These are phyloP conservation scores for Aureobasidium sp. DNA, from an alignment of 2,329 filamentous ascomycete genomes.

Conservation along the genomic window DNA sequence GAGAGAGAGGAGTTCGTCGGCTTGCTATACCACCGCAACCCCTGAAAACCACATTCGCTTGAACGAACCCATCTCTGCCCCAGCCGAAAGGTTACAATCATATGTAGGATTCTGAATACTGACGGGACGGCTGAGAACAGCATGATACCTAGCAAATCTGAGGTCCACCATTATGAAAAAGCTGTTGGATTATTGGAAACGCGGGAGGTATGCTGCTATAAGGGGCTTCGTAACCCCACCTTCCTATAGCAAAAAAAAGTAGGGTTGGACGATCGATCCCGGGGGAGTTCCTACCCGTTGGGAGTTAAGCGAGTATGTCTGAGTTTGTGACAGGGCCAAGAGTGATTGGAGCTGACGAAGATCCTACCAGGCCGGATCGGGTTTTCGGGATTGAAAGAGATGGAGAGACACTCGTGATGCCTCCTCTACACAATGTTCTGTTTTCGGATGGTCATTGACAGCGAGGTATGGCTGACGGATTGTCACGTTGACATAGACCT, in stretches of 20 bases:
- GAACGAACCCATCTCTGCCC: background rate
- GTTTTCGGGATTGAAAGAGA: too few species aligned
- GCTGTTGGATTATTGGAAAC: constrained; percentile 4
- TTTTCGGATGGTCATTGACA: background rate
- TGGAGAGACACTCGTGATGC: background rate
- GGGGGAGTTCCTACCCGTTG: background rate
- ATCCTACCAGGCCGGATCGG: too few species aligned
- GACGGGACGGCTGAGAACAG: background rate
- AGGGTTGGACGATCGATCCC: background rate
- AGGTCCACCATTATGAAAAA: background rate
- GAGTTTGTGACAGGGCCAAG: background rate
- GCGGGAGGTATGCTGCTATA: background rate
- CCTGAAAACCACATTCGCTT: background rate
- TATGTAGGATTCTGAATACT: background rate
- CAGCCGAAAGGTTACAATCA: background rate
- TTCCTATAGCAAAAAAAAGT: background rate
- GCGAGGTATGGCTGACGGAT: too few species aligned
- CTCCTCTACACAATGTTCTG: background rate
- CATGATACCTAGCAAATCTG: background rate
- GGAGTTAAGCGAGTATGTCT: background rate
- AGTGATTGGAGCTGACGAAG: background rate
- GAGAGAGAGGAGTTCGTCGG: background rate
- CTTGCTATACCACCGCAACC: background rate
- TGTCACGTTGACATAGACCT: background rate
- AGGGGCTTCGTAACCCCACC: background rate